Evolutionary conservation across 441 rosid species (phyloP).

Genomic region (California macrophylla): DNA sequence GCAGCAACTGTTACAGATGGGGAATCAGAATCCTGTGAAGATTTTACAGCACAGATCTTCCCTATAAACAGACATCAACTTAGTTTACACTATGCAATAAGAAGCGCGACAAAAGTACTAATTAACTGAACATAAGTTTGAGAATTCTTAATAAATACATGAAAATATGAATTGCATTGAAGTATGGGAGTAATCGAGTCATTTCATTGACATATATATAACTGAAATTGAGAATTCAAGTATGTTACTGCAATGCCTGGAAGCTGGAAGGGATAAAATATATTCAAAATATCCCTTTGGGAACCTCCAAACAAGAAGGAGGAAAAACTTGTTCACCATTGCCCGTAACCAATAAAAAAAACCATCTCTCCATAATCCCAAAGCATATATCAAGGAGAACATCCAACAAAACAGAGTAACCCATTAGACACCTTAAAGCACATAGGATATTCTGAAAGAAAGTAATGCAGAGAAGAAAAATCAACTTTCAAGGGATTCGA

Average conservation of each 20-base stretch:
- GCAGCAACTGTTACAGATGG: slow-evolving; percentile 41
- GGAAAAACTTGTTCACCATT: background rate
- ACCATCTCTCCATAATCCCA: background rate
- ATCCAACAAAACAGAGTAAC: background rate
- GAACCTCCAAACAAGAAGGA: background rate
- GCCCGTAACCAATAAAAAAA: background rate
- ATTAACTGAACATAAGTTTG: background rate
- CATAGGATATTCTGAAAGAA: background rate
- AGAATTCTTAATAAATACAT: background rate
- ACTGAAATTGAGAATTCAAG: background rate
- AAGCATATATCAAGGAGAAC: background rate
- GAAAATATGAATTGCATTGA: background rate
- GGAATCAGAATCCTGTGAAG: slow-evolving; percentile 52
- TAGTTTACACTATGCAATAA: slow-evolving; percentile 13
- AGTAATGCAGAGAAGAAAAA: background rate
- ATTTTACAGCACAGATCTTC: slow-evolving; percentile 52
- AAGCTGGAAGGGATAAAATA: background rate
- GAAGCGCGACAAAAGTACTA: background rate
- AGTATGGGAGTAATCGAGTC: background rate
- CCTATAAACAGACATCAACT: slow-evolving; percentile 27
- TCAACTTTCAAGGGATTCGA: background rate
- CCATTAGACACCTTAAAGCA: background rate
- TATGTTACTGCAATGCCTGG: background rate
- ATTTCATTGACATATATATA: background rate
- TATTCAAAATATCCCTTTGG: background rate